Evolutionary conservation across 2,329 filamentous ascomycete species (phyloP).

Genomic region (Coniella lustricola): DNA sequence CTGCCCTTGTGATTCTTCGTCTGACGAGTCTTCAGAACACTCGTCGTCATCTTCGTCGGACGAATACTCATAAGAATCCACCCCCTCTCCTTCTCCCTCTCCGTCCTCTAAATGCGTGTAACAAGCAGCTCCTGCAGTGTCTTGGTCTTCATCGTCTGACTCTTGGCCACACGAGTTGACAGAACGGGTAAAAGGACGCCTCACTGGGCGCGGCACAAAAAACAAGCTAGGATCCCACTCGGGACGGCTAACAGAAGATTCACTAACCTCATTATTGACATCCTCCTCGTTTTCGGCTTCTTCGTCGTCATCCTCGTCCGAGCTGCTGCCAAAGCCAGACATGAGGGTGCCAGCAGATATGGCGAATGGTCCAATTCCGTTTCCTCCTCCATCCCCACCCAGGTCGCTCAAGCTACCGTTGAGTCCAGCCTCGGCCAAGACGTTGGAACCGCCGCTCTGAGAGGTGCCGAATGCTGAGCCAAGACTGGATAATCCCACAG

Average conservation of each 20-base stretch:
- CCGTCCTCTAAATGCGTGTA: conserved; percentile 1
- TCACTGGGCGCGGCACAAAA: conserved; percentile 5
- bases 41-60: background rate
- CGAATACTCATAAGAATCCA: too few species aligned
- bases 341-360: conserved; percentile 68
- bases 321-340: conserved; percentile 89
- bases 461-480: conserved; percentile 27
- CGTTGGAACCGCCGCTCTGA: conserved; percentile 39
- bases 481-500: conserved; percentile 42
- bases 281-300: conserved; percentile 79
- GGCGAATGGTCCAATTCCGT: conserved; percentile 65
- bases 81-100: background rate
- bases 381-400: conserved; percentile 52
- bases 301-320: conserved; percentile 93
- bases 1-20: conserved; percentile 4
- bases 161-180: conserved; percentile 5
- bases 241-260: conserved; percentile 16
- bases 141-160: background rate
- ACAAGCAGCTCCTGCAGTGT: background rate
- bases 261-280: conserved; percentile 59
- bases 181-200: conserved; percentile 7
- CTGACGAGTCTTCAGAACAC: background rate
- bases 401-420: conserved; percentile 65
- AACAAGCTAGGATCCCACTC: conserved; percentile 10
- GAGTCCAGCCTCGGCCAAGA: conserved; percentile 73